Percentiles rank a stretch among this genome's conserved stretches.
phyloP scores from a whole-genome alignment of 345 rosid genomes.

The Iberis pinnata region DNA sequence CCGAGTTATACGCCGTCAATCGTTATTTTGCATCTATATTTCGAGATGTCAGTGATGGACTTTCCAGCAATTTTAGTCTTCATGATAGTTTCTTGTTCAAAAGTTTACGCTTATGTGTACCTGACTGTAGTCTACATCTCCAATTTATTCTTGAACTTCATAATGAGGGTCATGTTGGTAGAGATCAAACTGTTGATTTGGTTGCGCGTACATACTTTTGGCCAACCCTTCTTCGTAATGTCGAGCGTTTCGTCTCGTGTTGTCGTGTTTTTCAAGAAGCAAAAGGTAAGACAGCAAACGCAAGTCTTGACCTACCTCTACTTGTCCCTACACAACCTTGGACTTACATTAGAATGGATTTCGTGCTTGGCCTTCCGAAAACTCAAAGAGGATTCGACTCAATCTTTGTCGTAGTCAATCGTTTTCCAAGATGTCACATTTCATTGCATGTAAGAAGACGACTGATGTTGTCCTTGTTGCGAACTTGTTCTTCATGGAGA shows the following conservation, averaged over 20 bases:
- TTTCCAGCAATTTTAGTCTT: no score
- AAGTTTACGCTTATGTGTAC: background rate
- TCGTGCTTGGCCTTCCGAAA: no score
- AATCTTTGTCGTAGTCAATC: no score
- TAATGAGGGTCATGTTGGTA: background rate
- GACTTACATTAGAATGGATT: background rate
- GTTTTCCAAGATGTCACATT: no score
- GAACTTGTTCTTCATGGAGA: no score
- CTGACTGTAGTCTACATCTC: background rate
- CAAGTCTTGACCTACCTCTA: background rate
- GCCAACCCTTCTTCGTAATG: background rate
- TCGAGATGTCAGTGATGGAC: no score
- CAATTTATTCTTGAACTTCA: background rate
- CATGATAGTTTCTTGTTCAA: no score
- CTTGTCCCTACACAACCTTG: background rate
- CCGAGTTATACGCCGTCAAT: no score
- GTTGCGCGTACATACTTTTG: background rate
- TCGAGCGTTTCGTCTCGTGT: background rate
- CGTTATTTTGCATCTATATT: no score
- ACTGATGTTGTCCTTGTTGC: no score
- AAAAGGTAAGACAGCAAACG: background rate
- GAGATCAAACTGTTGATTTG: background rate
- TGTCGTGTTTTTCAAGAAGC: background rate
- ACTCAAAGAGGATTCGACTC: no score
- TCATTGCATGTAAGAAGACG: no score